Conservation (phyloP, 1,139 yeast species). For the Suhomyces coccinellae region DNA sequence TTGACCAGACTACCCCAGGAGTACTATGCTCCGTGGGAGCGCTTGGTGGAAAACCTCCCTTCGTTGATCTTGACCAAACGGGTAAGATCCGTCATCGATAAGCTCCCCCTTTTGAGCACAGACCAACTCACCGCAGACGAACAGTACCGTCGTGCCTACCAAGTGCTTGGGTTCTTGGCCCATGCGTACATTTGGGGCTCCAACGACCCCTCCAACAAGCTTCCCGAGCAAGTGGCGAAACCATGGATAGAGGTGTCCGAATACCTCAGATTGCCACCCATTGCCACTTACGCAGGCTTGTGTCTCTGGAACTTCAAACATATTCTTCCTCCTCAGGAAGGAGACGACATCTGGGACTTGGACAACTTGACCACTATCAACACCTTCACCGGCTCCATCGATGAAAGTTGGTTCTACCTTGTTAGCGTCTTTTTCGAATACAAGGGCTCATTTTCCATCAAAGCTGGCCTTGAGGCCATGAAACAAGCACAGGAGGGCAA, state of each 20-base stretch:
- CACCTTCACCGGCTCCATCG: slow-evolving; percentile 88
- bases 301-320: slow-evolving; percentile 85
- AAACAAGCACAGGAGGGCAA: slow-evolving; percentile 36
- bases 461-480: slow-evolving; percentile 62
- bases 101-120: slow-evolving; percentile 54
- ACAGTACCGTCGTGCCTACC: slow-evolving; percentile 77
- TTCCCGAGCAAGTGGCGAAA: slow-evolving; percentile 67
- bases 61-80: slow-evolving; percentile 67
- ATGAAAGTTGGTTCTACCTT: slow-evolving; percentile 91
- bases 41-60: slow-evolving; percentile 63
- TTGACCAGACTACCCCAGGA: slow-evolving; percentile 55
- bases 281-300: slow-evolving; percentile 84
- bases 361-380: slow-evolving; percentile 75
- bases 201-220: slow-evolving; percentile 60
- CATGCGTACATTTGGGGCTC: slow-evolving; percentile 92
- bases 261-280: slow-evolving; percentile 72
- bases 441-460: slow-evolving; percentile 69
- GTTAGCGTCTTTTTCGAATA: slow-evolving; percentile 86
- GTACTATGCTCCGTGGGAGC: slow-evolving; percentile 81
- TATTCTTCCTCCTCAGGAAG: slow-evolving; percentile 49
- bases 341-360: slow-evolving; percentile 45
- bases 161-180: slow-evolving; percentile 71
- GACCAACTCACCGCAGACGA: slow-evolving; percentile 40
- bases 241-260: slow-evolving; percentile 67
- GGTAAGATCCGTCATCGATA: slow-evolving; percentile 60